Evolutionary conservation across 257 asterid species (phyloP).

Genomic region (Voacanga thouarsii): DNA sequence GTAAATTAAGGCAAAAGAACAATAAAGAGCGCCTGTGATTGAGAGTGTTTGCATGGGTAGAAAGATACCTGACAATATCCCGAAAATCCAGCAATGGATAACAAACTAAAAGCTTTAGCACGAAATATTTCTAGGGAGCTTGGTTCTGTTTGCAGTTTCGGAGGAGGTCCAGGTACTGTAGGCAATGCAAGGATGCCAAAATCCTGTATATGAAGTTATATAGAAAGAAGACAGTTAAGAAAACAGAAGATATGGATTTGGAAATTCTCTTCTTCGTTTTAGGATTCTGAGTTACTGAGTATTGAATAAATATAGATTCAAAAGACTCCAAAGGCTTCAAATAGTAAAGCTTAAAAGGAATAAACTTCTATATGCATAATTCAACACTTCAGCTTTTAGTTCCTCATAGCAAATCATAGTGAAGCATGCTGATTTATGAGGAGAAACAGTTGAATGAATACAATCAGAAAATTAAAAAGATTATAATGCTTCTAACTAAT

Average conservation of each 20-base stretch:
- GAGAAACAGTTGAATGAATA: too few species aligned
- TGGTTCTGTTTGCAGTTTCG: constrained; percentile 65
- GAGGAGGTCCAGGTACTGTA: constrained; percentile 89
- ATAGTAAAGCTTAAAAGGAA: neutral
- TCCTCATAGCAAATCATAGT: neutral
- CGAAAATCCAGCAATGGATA: constrained; percentile 85
- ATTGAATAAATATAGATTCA: neutral
- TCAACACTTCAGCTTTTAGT: neutral
- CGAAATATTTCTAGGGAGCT: constrained; percentile 58
- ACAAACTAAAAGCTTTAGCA: constrained; percentile 79
- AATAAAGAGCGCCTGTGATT: neutral
- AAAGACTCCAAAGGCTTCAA: neutral
- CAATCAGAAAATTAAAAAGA: neutral
- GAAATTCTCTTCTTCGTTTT: neutral
- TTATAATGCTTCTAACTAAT: neutral
- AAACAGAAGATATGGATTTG: neutral
- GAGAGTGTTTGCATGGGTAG: neutral
- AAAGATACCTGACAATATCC: constrained; percentile 83
- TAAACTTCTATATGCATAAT: neutral
- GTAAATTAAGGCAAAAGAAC: too few species aligned
- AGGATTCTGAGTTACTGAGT: neutral
- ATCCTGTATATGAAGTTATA: constrained; percentile 37
- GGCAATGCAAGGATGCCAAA: constrained; percentile 74
- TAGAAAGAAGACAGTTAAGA: neutral
- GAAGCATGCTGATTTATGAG: neutral